These are phyloP conservation scores for Aeschynomene evenia DNA, from an alignment of 306 rosid genomes.

Conservation along the genomic window DNA sequence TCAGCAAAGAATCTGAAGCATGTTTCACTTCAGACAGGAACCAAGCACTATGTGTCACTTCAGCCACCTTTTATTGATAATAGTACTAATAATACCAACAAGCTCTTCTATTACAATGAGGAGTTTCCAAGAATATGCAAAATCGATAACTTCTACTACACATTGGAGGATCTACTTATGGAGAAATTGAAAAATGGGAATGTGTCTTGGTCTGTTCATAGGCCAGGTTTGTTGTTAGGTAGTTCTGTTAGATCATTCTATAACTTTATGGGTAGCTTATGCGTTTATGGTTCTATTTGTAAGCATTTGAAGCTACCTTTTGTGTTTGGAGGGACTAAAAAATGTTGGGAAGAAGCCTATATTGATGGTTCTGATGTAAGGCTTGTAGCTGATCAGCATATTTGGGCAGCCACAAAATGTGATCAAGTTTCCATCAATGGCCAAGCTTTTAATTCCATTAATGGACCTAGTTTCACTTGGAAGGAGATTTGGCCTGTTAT, in stretches of 20 bases:
- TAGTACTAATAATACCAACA: not conserved
- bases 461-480: conserved; percentile 80
- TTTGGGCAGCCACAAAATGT: conserved; percentile 70
- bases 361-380: conserved; percentile 88
- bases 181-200: conserved; percentile 52
- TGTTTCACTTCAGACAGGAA: conserved; percentile 91
- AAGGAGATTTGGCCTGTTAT: conserved; percentile 73
- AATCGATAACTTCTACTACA: conserved; percentile 65
- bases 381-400: conserved; percentile 84
- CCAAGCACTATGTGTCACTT: conserved; percentile 76
- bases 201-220: conserved; percentile 72
- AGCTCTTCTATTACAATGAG: conserved; percentile 46
- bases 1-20: conserved; percentile 53
- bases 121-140: conserved; percentile 51
- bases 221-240: conserved; percentile 81
- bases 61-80: conserved; percentile 40
- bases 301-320: conserved; percentile 62
- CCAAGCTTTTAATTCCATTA: conserved; percentile 65
- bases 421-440: conserved; percentile 31
- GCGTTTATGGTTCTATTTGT: conserved; percentile 84
- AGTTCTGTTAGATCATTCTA: conserved; percentile 64
- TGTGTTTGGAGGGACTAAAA: conserved; percentile 75
- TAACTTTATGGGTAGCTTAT: conserved; percentile 73
- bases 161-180: conserved; percentile 72
- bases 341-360: conserved; percentile 74